Evolutionary conservation across 208 protist species (phyloP), one percentile per base, ranked within the genome.

Genomic region (Leishmania turanica): DNA sequence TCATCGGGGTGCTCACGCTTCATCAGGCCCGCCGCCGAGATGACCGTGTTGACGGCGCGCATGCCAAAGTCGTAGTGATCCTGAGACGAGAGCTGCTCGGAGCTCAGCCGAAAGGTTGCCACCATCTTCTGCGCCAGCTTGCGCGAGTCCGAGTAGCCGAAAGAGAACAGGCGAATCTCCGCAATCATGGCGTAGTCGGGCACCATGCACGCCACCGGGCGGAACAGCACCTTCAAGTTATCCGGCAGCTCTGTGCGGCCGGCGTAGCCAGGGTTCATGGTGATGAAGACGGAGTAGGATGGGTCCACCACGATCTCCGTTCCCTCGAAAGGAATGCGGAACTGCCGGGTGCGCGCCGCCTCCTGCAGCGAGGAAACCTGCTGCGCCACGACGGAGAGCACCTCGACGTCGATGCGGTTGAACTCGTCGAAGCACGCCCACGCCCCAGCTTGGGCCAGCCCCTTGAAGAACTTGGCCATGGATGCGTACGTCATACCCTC

Each of bases 381-480:
- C 89, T 99, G 96, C 40, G 98, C 98, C 73, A 99, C 96, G 47
- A 99, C 98, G 49, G 97, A 99, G 13, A 99, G 92, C 85, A 99
- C 97, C 88, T 99, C 98, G 27, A 99, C 96, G 77, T 99, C 97
- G 89, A 99, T 99, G 79, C 99, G 95, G 90, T 99, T 99, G 95
- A 99, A 99, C 91, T 99, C 99, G 86, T 99, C 99, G 85, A 99
- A 99, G 88, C 98, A 99, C 31, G 98, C 95, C 98, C 98, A 99
- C 56, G 98, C 98, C 74, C 98, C 98, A 34, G 96, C 91, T 81
- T 97, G 96, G 9, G 98, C 98, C 17, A 99, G 93, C 3, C 98
- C 97, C 79, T 99, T 99, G 89, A 99, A 99, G 93, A 99, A 99
- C 85, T 99, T 99, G 49, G 96, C 97, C 98, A 99, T 99, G 51